phyloP scores from a whole-genome alignment of 2,329 filamentous ascomycete genomes.

The Exophiala mesophila region DNA sequence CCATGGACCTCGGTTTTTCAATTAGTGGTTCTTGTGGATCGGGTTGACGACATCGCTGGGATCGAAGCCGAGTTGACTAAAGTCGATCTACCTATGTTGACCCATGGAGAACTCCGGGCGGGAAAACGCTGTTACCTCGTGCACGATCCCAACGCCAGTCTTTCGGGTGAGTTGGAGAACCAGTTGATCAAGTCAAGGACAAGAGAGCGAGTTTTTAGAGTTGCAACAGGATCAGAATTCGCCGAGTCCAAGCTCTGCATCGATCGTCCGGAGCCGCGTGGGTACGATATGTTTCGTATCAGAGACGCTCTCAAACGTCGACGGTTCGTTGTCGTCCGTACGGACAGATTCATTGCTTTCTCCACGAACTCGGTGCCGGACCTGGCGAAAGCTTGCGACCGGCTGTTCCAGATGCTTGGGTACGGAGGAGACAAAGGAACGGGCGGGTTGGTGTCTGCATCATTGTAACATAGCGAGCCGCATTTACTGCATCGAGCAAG shows the following conservation, averaged over 20 bases:
- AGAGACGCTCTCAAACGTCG: slow-evolving; percentile 21
- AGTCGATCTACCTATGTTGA: slow-evolving; percentile 5
- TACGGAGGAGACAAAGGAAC: too few relatives aligned
- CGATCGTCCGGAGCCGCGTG: slow-evolving; percentile 28
- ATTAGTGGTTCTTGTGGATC: slow-evolving; percentile 11
- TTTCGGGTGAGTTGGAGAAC: too few relatives aligned
- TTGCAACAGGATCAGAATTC: slow-evolving; percentile 30
- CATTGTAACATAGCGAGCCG: too few relatives aligned
- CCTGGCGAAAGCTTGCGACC: slow-evolving; percentile 14
- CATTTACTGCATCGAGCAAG: too few relatives aligned
- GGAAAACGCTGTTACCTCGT: slow-evolving; percentile 11
- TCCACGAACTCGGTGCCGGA: slow-evolving; percentile 26
- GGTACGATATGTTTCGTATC: slow-evolving; percentile 29
- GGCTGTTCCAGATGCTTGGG: background rate
- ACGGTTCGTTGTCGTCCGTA: slow-evolving; percentile 30
- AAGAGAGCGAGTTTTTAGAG: slow-evolving; percentile 21
- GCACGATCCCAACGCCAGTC: slow-evolving; percentile 3
- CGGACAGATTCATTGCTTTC: slow-evolving; percentile 32
- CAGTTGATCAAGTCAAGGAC: too few relatives aligned
- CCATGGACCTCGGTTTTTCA: slow-evolving; percentile 9
- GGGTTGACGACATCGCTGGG: slow-evolving; percentile 17
- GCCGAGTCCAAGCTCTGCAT: slow-evolving; percentile 26
- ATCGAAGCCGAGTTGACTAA: slow-evolving; percentile 31
- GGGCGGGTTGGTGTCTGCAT: too few relatives aligned
- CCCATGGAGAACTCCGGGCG: slow-evolving; percentile 16